Percentiles rank a stretch among this genome's conserved stretches.
Evolutionary conservation across 768 basidiomycete species (phyloP).

Genomic region (Nidularia pulvinata): DNA sequence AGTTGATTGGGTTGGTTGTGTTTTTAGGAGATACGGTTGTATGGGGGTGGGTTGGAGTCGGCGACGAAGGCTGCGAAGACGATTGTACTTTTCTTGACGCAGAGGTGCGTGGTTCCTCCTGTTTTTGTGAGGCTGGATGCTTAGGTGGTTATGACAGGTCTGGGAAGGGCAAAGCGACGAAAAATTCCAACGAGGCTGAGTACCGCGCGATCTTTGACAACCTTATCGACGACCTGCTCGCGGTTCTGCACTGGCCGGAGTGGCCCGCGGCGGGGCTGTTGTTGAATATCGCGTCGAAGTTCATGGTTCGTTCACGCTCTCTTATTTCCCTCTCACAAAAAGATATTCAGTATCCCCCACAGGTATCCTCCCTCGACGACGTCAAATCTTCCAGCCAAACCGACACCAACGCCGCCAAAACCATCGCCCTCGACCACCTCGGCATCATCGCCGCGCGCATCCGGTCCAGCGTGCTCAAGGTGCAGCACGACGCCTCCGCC

Average conservation of each 20-base stretch:
- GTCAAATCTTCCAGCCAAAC: slow-evolving; percentile 61
- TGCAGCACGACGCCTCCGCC: slow-evolving; percentile 28
- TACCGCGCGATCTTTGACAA: slow-evolving; percentile 94
- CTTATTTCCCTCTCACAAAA: not conserved
- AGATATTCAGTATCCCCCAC: not conserved
- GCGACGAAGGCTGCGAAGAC: slow-evolving; percentile 85
- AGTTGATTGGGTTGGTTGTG: not conserved
- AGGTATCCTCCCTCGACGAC: slow-evolving; percentile 87
- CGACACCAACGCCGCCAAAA: slow-evolving; percentile 86
- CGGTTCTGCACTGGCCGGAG: slow-evolving; percentile 92
- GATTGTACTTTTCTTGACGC: slow-evolving; percentile 77
- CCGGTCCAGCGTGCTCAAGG: slow-evolving; percentile 53
- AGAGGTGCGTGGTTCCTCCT: slow-evolving; percentile 37
- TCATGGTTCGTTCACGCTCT: slow-evolving; percentile 61
- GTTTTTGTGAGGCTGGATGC: not conserved
- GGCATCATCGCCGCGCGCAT: slow-evolving; percentile 91
- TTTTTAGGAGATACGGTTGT: slow-evolving; percentile 67
- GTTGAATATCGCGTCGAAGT: slow-evolving; percentile 77
- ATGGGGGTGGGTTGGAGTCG: slow-evolving; percentile 73
- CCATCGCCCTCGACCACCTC: slow-evolving; percentile 90
- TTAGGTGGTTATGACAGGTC: slow-evolving; percentile 42
- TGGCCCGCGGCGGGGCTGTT: slow-evolving; percentile 94
- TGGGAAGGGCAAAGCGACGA: slow-evolving; percentile 85
- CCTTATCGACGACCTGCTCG: slow-evolving; percentile 83
- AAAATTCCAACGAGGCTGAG: slow-evolving; percentile 92